Evolutionary conservation across 768 basidiomycete species (phyloP).

Genomic region (Royoungia palumana): DNA sequence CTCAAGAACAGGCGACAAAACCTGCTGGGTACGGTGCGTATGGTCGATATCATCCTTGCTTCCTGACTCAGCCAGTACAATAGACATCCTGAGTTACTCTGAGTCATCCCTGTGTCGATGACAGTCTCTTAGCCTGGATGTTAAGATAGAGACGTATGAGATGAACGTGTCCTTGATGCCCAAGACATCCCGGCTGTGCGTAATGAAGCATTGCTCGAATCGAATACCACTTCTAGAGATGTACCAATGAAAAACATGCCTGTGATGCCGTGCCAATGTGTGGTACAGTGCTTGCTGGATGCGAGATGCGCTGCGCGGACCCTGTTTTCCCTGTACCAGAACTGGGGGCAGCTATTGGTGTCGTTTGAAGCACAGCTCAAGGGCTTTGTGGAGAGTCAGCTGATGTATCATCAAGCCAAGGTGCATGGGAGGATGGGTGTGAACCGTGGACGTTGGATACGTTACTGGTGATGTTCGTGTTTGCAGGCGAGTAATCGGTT

Average conservation of each 20-base stretch:
- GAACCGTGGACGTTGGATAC: background rate
- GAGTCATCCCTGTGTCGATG: background rate
- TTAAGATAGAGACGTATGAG: background rate
- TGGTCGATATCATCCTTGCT: background rate
- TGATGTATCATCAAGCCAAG: constrained; percentile 20
- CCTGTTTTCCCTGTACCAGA: constrained; percentile 21
- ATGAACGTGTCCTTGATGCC: background rate
- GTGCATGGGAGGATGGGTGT: constrained; percentile 2
- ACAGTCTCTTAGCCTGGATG: constrained; percentile 6
- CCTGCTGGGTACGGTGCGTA: constrained; percentile 14
- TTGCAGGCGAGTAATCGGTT: constrained; percentile 27
- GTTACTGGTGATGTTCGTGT: constrained; percentile 15
- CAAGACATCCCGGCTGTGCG: constrained; percentile 38
- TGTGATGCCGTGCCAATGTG: constrained; percentile 31
- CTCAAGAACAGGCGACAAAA: constrained; percentile 15
- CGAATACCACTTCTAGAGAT: constrained; percentile 36
- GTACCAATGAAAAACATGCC: constrained; percentile 42
- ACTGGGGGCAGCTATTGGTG: constrained; percentile 9
- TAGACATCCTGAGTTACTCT: background rate
- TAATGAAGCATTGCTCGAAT: constrained; percentile 31
- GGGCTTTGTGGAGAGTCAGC: constrained; percentile 24
- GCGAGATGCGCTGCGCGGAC: background rate
- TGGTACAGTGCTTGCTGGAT: constrained; percentile 6
- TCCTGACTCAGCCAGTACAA: constrained; percentile 10
- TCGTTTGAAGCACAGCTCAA: constrained; percentile 16